Evolutionary conservation across 2,329 filamentous ascomycete genomes (phyloP).

Genomic region (Lachnellula occidentalis): DNA sequence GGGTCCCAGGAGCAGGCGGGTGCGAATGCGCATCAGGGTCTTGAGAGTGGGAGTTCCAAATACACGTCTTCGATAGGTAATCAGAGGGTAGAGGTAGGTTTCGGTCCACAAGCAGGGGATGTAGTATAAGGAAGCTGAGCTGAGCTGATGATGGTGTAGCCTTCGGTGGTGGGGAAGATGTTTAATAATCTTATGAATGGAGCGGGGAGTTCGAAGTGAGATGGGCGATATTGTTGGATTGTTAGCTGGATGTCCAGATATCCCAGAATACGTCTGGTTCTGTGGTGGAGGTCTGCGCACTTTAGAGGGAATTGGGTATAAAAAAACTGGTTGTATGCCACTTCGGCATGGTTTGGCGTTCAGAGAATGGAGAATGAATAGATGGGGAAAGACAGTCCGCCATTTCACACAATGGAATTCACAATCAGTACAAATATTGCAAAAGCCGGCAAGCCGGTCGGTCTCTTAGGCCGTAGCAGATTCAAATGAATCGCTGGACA

Average conservation of each 20-base stretch:
- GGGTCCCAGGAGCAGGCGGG: conserved; percentile 15
- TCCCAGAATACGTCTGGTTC: too few relatives aligned
- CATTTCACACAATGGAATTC: neutral
- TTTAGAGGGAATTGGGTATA: neutral
- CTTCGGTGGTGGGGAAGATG: conserved; percentile 16
- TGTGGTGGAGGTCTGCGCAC: neutral
- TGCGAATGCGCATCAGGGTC: conserved; percentile 8
- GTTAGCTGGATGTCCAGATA: too few relatives aligned
- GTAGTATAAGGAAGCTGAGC: too few relatives aligned
- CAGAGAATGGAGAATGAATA: neutral
- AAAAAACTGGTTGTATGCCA: neutral
- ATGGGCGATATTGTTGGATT: too few relatives aligned
- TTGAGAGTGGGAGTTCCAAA: conserved; percentile 18
- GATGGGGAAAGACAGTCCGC: neutral
- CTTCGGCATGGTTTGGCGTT: neutral
- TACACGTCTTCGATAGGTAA: conserved; percentile 11
- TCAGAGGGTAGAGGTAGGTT: conserved; percentile 17
- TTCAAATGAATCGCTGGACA: conserved; percentile 45
- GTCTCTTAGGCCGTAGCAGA: conserved; percentile 67
- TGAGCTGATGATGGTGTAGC: conserved; percentile 5
- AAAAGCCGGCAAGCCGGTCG: conserved; percentile 67
- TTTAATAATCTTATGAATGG: conserved; percentile 22
- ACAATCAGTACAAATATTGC: too few relatives aligned
- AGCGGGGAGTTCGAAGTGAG: conserved; percentile 16
- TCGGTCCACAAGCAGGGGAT: neutral